A percentile compares a stretch with the other conserved stretches of the same genome.
Evolutionary conservation across 1,284 basidiomycete species (phyloP).

Genomic region (Apiotrichum laibachii): DNA sequence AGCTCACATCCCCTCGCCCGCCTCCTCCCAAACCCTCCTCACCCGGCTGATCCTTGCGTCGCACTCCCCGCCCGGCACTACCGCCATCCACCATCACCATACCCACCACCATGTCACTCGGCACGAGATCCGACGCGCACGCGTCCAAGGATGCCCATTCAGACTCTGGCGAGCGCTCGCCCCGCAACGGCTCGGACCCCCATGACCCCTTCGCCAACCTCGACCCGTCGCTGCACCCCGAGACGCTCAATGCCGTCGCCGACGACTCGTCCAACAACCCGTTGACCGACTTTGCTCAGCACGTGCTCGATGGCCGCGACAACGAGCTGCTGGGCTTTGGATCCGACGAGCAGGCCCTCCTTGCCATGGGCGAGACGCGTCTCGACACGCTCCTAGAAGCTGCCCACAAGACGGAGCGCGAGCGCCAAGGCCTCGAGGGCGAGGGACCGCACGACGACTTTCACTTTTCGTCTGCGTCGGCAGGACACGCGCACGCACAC

Average conservation of each 20-base stretch:
- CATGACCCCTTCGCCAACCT: slow-evolving; percentile 22
- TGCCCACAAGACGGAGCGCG: slow-evolving; percentile 13
- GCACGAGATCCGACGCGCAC: slow-evolving; percentile 4
- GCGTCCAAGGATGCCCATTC: not conserved
- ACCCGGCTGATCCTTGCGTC: too few relatives aligned
- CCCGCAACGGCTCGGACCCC: not conserved
- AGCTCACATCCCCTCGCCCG: too few relatives aligned
- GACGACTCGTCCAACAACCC: slow-evolving; percentile 15
- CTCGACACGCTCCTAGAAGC: slow-evolving; percentile 24
- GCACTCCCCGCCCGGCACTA: too few relatives aligned
- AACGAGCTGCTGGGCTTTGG: slow-evolving; percentile 15
- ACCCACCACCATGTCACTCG: not conserved
- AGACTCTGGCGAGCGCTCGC: not conserved
- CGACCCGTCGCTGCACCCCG: slow-evolving; percentile 25
- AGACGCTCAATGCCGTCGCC: slow-evolving; percentile 13
- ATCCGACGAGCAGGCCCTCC: slow-evolving; percentile 18
- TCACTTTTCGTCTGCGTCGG: not conserved
- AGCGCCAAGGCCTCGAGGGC: slow-evolving; percentile 2
- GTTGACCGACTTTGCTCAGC: slow-evolving; percentile 29
- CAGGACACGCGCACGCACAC: not conserved
- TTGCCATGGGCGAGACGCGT: slow-evolving; percentile 17
- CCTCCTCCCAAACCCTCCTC: too few relatives aligned
- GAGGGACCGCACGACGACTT: slow-evolving; percentile 6
- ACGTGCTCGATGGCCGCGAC: slow-evolving; percentile 21
- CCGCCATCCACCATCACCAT: too few relatives aligned